Base-by-base conservation (phyloP, 768 basidiomycete species). In the Clavaria fumosa region DNA sequence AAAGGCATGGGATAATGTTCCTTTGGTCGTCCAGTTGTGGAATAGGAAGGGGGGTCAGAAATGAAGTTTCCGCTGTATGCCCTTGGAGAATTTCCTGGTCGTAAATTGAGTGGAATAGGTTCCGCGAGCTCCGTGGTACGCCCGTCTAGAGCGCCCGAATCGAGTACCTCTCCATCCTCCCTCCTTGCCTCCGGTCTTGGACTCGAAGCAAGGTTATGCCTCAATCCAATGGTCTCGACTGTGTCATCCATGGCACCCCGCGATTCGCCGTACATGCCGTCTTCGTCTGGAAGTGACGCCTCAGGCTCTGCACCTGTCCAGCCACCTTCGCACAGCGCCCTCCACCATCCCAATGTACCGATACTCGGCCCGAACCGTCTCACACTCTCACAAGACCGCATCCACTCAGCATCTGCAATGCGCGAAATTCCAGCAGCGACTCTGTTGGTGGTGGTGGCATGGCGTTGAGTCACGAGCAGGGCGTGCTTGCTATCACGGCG, bases 371-470 rank as follows among this genome's bases (percentile, higher is more conserved):
- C 66, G 45, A 70, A 69, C 4, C 73, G 64, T 28, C 81, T 69
- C 17, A 84, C 68, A n/a, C 64, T 64, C 59, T 85, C 82, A 46
- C 78, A 81, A 9, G 69, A 57, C 24, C 72, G 72, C 17, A 68
- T 50, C 82, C 83, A 88, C 56, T 84, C 79, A 4, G 74, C 72
- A 40, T 86, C 81, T 1, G 80, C 81, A n/a, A 84, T 59, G 18
- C 78, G 67, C 6, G 77, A 64, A 14, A 86, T 58, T 40, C 64
- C 68, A 0, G 75, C 72, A 2, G 79, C 80, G 10, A 82, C 62
- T 42, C 55, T 67, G 35, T 70, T 74, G 2, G 72, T 75, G 0
- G 70, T 69, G 2, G 63, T 45, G 2, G 61, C 61, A 45, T 84
- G 78, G 32, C 67, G 64, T 47, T 78, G 72, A 1, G 70, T 74